Conservation (phyloP, 2,329 filamentous ascomycete genomes). For the Curvularia sp. region DNA sequence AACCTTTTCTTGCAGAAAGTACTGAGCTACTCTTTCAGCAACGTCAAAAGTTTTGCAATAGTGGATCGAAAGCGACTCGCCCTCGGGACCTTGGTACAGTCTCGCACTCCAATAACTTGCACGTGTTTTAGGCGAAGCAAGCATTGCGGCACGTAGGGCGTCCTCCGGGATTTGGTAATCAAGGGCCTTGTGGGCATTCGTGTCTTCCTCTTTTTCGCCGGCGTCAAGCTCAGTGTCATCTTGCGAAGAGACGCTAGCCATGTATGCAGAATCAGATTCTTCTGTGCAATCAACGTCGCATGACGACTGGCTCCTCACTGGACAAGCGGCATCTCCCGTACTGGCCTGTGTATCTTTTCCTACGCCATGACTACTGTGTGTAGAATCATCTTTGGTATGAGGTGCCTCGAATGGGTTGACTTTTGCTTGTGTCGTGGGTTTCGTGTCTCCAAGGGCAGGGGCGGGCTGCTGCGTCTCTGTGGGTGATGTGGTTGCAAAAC, state of each 20-base stretch:
- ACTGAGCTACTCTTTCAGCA: slow-evolving; percentile 71
- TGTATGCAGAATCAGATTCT: background rate
- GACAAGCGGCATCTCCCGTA: background rate
- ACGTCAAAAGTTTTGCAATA: slow-evolving; percentile 75
- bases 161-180: slow-evolving; percentile 45
- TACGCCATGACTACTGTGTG: background rate
- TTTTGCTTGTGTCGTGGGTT: background rate
- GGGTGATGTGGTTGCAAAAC: slow-evolving; percentile 18
- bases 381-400: background rate
- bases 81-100: slow-evolving; percentile 67
- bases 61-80: slow-evolving; percentile 70
- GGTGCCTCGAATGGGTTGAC: background rate
- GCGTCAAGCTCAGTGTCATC: slow-evolving; percentile 7
- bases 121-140: slow-evolving; percentile 39
- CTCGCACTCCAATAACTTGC: slow-evolving; percentile 69
- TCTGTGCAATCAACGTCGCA: background rate
- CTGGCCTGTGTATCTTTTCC: background rate
- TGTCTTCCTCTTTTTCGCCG: slow-evolving; percentile 21
- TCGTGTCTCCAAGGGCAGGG: background rate
- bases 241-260: background rate
- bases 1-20: slow-evolving; percentile 73
- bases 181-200: slow-evolving; percentile 34
- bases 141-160: slow-evolving; percentile 37
- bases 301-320: background rate
- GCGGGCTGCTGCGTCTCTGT: slow-evolving; percentile 1